Evolutionary conservation across 495 filamentous ascomycete genomes (phyloP), one percentile per base, ranked within the genome.

Genomic region (Neurospora sp.): DNA sequence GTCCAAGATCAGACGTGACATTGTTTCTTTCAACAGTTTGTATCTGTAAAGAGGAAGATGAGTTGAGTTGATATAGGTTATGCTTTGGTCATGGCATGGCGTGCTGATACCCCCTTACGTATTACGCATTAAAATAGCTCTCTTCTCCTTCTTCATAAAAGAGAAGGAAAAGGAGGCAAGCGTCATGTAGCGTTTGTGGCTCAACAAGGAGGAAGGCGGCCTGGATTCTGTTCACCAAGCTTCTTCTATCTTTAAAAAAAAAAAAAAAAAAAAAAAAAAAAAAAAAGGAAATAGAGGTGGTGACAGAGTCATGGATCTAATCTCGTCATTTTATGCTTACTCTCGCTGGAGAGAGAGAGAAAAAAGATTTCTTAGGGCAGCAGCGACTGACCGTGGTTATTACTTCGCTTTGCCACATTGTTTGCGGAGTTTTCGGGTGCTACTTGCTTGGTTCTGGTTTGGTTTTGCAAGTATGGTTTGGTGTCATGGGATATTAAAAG

Each of bases 21-120:
- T 98, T 80, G 94, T 98, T 72, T 93, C 94, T 70, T 94, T 94
- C 76, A 94, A 97, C 85, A 93, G 91, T 72, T 82, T 98, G 77
- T 98, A 98, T 79, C 84, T 98, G 81, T 97, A 82, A 78, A n/a
- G 5, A 19, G 39, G 21, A 5, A 37, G 69, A 36, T 19, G 69
- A 8, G 24, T 19, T 37, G 48, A 37, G 36, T 70, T 34, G 54
- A 31, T 0, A 66, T 66, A 9, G 54, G 28, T 19, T 66, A 66
- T 34, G 28, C 54, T 66, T 66, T 17, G 54, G 13, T 62, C 54
- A 17, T 62, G 54, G 24, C 54, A 31, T 31, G 54, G 28, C 54
- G 54, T 66, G 54, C 34, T 34, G 54, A 66, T 66, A 66, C 54
- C 54, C 48, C 54, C 28, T 59, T 59, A 59, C 48, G 42, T 48